Percentiles rank a stretch among this genome's conserved stretches.
Evolutionary conservation across 129 eudicot species (phyloP).

Genomic region (Pulicaria dysenterica): DNA sequence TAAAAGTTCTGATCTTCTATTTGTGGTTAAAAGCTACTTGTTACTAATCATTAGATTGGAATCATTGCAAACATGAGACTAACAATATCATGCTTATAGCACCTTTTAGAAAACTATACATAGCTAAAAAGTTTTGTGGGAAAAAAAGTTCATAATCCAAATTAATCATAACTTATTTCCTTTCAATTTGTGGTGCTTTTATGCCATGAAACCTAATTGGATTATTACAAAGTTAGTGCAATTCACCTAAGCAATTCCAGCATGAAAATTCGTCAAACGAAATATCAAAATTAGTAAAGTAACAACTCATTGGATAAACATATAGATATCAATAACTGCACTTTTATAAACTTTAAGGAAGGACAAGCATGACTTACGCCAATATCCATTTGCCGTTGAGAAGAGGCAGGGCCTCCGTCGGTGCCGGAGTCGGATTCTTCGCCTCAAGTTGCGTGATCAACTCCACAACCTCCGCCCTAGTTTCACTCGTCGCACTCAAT

Average conservation of each 20-base stretch:
- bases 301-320: no score
- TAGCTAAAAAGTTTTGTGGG: background rate
- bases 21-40: background rate
- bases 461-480: conserved; percentile 91
- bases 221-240: background rate
- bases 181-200: no score
- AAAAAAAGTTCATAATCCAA: no score
- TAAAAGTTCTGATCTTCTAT: no score
- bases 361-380: conserved; percentile 50
- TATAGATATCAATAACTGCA: no score
- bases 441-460: conserved; percentile 85
- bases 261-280: background rate
- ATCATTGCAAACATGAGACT: background rate
- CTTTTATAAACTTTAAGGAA: no score
- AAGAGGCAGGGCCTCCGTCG: conserved; percentile 72
- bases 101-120: background rate
- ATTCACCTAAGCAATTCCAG: background rate
- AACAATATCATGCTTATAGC: background rate
- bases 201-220: background rate
- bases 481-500: conserved; percentile 73
- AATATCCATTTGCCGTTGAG: conserved; percentile 95
- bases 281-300: background rate
- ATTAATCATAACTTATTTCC: background rate
- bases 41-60: background rate
- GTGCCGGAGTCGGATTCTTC: conserved; percentile 81